These are phyloP conservation scores for Elongisporangium anandrum DNA, from an alignment of 352 stramenopile species.

Conservation along the genomic window DNA sequence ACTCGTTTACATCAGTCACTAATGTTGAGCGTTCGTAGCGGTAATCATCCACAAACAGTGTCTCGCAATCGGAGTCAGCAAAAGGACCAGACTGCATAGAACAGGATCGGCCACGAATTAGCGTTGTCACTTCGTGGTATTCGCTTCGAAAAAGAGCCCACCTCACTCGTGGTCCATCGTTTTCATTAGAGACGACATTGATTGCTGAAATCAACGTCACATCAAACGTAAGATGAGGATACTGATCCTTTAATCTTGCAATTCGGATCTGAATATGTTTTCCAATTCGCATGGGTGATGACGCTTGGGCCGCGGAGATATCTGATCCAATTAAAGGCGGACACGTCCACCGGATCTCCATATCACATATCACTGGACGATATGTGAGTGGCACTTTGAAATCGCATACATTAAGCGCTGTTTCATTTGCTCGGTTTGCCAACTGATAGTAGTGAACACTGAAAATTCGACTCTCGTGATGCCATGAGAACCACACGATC, in stretches of 20 bases:
- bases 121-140: constrained; percentile 18
- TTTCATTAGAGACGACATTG: background rate
- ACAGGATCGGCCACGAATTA: constrained; percentile 15
- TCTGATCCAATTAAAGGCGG: background rate
- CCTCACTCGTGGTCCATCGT: background rate
- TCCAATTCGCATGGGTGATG: constrained; percentile 9
- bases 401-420: background rate
- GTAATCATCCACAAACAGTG: constrained; percentile 48
- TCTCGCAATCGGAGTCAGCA: constrained; percentile 7
- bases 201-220: constrained; percentile 6
- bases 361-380: constrained; percentile 11
- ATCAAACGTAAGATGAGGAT: constrained; percentile 11
- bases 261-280: constrained; percentile 17
- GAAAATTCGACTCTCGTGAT: background rate
- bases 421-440: background rate
- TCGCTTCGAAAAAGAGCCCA: constrained; percentile 12
- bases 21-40: constrained; percentile 39
- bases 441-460: background rate
- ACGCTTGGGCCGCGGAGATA: background rate
- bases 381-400: background rate
- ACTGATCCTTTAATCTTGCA: constrained; percentile 3
- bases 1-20: constrained; percentile 27
- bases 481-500: background rate
- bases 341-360: constrained; percentile 8
- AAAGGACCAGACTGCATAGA: background rate